Percentiles rank a stretch among this genome's conserved stretches.
Conservation (phyloP, 805 yeast species). For the Ogataea parapolymorpha region DNA sequence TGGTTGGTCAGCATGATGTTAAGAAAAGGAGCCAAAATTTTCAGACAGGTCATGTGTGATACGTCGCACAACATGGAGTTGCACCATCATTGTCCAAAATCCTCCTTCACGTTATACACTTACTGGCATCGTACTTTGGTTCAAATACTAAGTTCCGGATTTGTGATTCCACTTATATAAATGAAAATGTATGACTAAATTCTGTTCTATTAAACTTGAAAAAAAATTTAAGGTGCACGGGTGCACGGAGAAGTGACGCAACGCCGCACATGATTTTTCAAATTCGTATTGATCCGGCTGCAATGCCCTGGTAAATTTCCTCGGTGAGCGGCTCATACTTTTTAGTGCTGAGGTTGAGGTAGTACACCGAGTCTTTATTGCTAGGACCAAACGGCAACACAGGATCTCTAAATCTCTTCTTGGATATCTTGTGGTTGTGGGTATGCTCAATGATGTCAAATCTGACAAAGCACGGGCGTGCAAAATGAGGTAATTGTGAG, state of each 20-base stretch:
- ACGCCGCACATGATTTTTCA: slow-evolving; percentile 8
- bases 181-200: slow-evolving; percentile 4
- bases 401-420: slow-evolving; percentile 65
- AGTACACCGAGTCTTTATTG: slow-evolving; percentile 62
- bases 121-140: slow-evolving; percentile 5
- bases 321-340: slow-evolving; percentile 56
- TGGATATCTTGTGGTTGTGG: slow-evolving; percentile 80
- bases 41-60: neutral
- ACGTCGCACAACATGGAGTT: no score
- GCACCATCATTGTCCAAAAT: neutral
- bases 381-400: slow-evolving; percentile 62
- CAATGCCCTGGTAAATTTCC: slow-evolving; percentile 47
- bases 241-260: neutral
- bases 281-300: slow-evolving; percentile 23
- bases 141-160: neutral
- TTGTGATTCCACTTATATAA: neutral
- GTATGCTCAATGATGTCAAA: slow-evolving; percentile 63
- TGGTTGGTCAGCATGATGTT: slow-evolving; percentile 5
- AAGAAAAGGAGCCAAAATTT: neutral
- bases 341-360: slow-evolving; percentile 49
- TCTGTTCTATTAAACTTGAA: slow-evolving; percentile 8
- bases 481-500: slow-evolving; percentile 69
- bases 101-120: neutral
- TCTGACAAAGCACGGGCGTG: slow-evolving; percentile 79
- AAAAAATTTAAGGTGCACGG: slow-evolving; percentile 1